Evolutionary conservation across 176 grass and related monocot genomes (phyloP).

Genomic region (Stipa capillata): DNA sequence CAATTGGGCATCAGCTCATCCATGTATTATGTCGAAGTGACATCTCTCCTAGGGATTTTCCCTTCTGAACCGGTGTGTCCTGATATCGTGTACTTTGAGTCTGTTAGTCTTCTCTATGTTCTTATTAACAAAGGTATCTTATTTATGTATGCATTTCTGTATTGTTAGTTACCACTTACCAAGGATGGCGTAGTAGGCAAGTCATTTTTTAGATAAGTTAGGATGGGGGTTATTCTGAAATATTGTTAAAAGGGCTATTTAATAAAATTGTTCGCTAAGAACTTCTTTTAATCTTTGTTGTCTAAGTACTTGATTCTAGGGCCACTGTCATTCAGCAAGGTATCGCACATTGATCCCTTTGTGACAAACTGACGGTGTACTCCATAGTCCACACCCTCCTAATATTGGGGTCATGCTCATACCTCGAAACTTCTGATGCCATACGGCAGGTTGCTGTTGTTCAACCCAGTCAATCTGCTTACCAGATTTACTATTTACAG

Average conservation of each 20-base stretch:
- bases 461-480: neutral
- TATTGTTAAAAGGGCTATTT: neutral
- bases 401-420: neutral
- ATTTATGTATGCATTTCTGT: neutral
- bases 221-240: neutral
- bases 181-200: neutral
- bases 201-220: neutral
- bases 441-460: neutral
- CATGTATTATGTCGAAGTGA: neutral
- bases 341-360: neutral
- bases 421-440: neutral
- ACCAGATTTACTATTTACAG: conserved; percentile 28
- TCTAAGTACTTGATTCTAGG: neutral
- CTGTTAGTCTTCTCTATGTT: neutral
- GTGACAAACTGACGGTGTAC: neutral
- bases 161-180: neutral
- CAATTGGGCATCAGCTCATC: neutral
- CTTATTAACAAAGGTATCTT: too few species aligned
- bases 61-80: neutral
- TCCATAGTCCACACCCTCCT: neutral
- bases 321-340: neutral
- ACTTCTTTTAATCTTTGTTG: neutral
- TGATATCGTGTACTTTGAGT: neutral
- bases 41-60: neutral
- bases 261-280: too few species aligned